phyloP scores from a whole-genome alignment of 192 early-diverging fungal genomes.

The Backusella luteola region DNA sequence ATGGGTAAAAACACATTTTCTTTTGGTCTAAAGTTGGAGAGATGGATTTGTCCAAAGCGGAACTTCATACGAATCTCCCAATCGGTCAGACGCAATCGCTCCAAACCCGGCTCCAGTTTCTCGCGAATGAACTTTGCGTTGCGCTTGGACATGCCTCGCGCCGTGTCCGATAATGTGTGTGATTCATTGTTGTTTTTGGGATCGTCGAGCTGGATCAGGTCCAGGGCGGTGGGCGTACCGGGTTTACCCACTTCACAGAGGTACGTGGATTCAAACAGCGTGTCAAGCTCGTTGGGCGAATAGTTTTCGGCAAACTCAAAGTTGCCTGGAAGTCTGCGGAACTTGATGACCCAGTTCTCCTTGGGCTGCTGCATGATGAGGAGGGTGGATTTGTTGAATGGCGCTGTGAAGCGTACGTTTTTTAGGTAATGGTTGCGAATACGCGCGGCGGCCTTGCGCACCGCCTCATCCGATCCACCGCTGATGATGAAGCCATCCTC shows the following conservation, averaged over 20 bases:
- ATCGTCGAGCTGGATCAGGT: conserved; percentile 26
- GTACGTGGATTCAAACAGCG: not conserved
- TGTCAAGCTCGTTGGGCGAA: not conserved
- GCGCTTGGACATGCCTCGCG: not conserved
- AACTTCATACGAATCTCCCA: conserved; percentile 38
- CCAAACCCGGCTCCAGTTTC: conserved; percentile 23
- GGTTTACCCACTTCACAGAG: conserved; percentile 20
- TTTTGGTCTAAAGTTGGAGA: conserved; percentile 35
- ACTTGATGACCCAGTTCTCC: conserved; percentile 11
- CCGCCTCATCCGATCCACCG: conserved; percentile 12
- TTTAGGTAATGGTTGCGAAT: conserved; percentile 41
- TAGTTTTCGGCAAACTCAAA: conserved; percentile 3
- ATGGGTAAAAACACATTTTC: conserved; percentile 8
- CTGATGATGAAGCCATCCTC: conserved; percentile 17
- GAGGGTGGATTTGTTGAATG: not conserved
- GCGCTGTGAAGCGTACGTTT: not conserved
- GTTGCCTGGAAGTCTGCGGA: conserved; percentile 1
- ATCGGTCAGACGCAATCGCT: conserved; percentile 35
- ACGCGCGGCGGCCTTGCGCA: conserved; percentile 27
- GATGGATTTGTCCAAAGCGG: conserved; percentile 38
- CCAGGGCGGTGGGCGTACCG: not conserved
- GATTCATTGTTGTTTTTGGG: not conserved
- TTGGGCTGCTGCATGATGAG: conserved; percentile 20
- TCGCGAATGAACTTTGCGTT: conserved; percentile 18
- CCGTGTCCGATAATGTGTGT: not conserved